Evolutionary conservation across 2,329 filamentous ascomycete genomes (phyloP).

Genomic region (Cadophora malorum): DNA sequence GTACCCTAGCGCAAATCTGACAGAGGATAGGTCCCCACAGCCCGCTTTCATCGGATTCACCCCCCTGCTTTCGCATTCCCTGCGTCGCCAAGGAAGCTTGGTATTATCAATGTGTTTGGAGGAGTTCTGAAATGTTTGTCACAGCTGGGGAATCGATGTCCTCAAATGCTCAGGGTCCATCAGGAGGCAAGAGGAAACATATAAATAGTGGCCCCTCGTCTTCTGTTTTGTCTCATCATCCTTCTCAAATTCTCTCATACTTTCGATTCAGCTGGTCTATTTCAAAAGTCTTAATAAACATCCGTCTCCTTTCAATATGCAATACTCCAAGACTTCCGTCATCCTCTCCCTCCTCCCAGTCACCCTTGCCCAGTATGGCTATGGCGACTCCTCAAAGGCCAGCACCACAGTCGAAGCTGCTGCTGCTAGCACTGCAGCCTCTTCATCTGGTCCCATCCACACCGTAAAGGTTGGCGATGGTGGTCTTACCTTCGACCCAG

Average conservation of each 20-base stretch:
- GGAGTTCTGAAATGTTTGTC: conserved; percentile 11
- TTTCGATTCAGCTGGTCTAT: conserved; percentile 15
- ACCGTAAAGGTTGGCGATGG: conserved; percentile 44
- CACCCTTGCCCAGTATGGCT: conserved; percentile 34
- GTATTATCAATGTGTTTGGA: conserved; percentile 16
- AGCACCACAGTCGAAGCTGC: conserved; percentile 26
- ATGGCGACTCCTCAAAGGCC: conserved; percentile 22
- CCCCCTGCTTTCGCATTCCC: conserved; percentile 7
- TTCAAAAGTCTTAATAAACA: conserved; percentile 22
- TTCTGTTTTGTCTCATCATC: conserved; percentile 3
- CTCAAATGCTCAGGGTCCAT: not conserved
- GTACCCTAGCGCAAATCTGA: not conserved
- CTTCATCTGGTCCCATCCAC: conserved; percentile 39
- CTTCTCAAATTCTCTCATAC: conserved; percentile 15
- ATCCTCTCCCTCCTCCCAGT: conserved; percentile 35
- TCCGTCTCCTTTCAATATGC: conserved; percentile 37
- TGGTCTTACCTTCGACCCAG: conserved; percentile 56
- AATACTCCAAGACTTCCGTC: conserved; percentile 38
- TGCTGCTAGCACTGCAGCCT: conserved; percentile 27
- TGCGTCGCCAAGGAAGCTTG: conserved; percentile 19
- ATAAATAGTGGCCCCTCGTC: conserved; percentile 5
- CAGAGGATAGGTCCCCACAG: conserved; percentile 5
- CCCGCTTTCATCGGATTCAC: conserved; percentile 5
- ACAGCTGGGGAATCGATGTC: not conserved
- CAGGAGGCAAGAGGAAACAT: not conserved